Evolutionary conservation across 2,329 filamentous ascomycete species (phyloP), one percentile per base, ranked within the genome.

Genomic region (Monosporascus sp.): DNA sequence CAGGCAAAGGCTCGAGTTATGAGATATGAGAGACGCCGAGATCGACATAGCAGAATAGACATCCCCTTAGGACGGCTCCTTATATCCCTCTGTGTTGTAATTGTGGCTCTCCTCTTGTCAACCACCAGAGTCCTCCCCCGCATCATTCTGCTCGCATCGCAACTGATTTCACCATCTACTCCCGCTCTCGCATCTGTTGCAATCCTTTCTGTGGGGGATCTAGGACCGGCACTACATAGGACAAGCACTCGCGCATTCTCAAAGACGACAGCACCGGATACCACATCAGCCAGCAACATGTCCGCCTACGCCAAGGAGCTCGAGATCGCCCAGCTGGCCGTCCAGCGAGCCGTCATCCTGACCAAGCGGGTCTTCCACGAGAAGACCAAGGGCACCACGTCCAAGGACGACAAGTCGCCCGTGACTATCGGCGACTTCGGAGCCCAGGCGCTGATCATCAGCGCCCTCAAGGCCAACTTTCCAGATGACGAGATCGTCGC

Each of bases 361-460:
- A 91, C 88, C 50, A 88, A 89, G 71, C 82, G 82, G 57, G 88
- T 91, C 67, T 89, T 89, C 77, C 79, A 91, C 74, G 88, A 93
- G 64, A 94, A 93, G 73, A 88, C 90, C 64, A 97, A 97, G 76
- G 93, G 93, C 63, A 97, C 94, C 46, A 80, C 96, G 50, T 88
- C 87, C 70, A 99, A 99, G 77, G 87, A 90, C 72, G 94, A 99
- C 79, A 90, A 90, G 69, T 96, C 92, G 9, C 94, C 94, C 60
- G 94, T 99, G 65, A 99, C 94, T 18, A 94, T 97, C 64, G 94
- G 93, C 70, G 94, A 99, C 76, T 97, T 96, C 71, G 94, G 94
- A 67, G 95, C 94, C 38, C 94, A 99, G 77, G 92, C 94, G 35
- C 83, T 99, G 60, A 96, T 99, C 73, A 96, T 97, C 67, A 81